Evolutionary conservation across 768 basidiomycete species (phyloP).

Genomic region (Postia placenta): DNA sequence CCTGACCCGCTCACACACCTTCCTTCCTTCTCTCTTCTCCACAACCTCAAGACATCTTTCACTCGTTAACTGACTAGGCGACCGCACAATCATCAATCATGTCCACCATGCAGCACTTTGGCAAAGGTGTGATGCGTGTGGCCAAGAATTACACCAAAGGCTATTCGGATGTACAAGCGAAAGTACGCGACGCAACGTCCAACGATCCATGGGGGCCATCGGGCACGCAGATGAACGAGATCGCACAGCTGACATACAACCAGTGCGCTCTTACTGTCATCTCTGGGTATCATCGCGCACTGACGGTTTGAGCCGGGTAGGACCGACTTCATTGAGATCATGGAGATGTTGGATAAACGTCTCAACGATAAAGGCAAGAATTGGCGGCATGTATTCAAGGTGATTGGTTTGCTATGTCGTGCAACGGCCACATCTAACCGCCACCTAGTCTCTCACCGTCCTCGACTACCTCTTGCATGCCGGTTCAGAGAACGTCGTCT

Average conservation of each 20-base stretch:
- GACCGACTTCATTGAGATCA: conserved; percentile 97
- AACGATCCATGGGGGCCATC: conserved; percentile 99
- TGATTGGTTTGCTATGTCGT: conserved; percentile 23
- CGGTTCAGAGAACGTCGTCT: conserved; percentile 96
- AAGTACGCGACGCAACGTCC: conserved; percentile 93
- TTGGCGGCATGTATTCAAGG: conserved; percentile 99
- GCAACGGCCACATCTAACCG: background rate
- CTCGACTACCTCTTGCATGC: conserved; percentile 95
- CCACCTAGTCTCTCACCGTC: conserved; percentile 72
- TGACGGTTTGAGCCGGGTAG: conserved; percentile 30
- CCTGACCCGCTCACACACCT: no score
- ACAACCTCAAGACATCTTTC: no score
- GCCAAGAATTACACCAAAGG: conserved; percentile 96
- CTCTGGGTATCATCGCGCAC: background rate
- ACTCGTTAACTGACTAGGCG: background rate
- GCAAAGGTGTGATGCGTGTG: conserved; percentile 78
- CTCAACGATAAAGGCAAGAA: conserved; percentile 99
- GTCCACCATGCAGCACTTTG: conserved; percentile 64
- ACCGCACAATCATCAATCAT: background rate
- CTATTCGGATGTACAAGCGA: conserved; percentile 92
- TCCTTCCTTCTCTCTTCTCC: no score
- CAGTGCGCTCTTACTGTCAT: conserved; percentile 53
- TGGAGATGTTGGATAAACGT: conserved; percentile 99
- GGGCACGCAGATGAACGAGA: conserved; percentile 98
- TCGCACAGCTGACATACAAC: conserved; percentile 94